Percentiles rank a stretch among this genome's conserved stretches.
phyloP scores from a whole-genome alignment of 164 flowering plant species.

The Nymphaea thermarum region DNA sequence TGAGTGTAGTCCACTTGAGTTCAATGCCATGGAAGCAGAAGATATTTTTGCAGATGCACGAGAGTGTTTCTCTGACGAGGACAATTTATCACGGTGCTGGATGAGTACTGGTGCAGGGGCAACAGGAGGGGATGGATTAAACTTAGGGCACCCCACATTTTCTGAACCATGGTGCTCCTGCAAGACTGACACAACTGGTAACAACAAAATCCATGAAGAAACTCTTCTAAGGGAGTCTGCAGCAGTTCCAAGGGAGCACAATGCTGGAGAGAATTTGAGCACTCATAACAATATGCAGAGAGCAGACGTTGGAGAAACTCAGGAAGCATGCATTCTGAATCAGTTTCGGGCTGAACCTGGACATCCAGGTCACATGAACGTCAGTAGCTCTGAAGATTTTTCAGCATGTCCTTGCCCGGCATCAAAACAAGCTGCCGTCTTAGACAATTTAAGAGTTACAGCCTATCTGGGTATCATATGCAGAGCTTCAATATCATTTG shows the following conservation, averaged over 20 bases:
- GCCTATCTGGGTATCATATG: not conserved
- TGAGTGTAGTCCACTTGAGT: not conserved
- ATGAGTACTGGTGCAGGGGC: not conserved
- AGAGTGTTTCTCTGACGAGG: not conserved
- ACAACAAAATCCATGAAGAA: not conserved
- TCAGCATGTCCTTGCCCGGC: not conserved
- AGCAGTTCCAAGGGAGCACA: not conserved
- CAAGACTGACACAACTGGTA: not conserved
- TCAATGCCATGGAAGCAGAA: not conserved
- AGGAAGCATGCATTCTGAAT: not conserved
- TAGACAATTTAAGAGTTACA: not conserved
- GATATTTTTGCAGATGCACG: not conserved
- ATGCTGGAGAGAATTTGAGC: not conserved
- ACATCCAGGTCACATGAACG: not conserved
- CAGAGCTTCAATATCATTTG: constrained; percentile 18
- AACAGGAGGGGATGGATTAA: no score
- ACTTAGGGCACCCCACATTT: no score
- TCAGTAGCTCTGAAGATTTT: not conserved
- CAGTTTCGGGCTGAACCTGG: not conserved
- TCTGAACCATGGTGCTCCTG: no score
- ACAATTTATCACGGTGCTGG: not conserved
- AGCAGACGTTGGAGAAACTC: not conserved
- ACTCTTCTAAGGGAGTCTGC: not conserved
- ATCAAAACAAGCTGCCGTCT: no score
- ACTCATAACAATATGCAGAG: not conserved